These are phyloP conservation scores for Erysiphe pulchra DNA, from an alignment of 2,329 filamentous ascomycete species.

Conservation along the genomic window DNA sequence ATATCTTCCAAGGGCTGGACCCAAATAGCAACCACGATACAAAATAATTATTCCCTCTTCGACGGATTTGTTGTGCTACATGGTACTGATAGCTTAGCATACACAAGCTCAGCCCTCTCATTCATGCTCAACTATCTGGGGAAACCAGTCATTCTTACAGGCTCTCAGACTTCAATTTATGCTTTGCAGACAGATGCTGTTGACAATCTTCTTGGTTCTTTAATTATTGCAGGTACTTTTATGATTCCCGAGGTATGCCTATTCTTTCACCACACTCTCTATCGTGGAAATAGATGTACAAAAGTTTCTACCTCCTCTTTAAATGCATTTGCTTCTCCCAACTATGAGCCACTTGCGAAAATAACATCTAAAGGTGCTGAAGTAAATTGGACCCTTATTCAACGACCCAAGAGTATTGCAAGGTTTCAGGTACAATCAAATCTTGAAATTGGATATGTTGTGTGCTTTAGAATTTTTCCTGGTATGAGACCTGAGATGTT, in stretches of 20 bases:
- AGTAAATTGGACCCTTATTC: conserved; percentile 36
- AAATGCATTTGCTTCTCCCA: conserved; percentile 41
- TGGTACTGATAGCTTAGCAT: conserved; percentile 43
- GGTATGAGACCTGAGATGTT: conserved; percentile 48
- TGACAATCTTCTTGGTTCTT: conserved; percentile 42
- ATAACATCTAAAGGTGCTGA: conserved; percentile 33
- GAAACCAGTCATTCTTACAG: conserved; percentile 41
- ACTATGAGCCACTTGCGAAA: conserved; percentile 35
- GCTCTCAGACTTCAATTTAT: conserved; percentile 39
- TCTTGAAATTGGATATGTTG: conserved; percentile 38
- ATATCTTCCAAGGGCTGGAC: conserved; percentile 49
- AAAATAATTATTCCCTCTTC: conserved; percentile 40
- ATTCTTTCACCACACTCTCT: conserved; percentile 48
- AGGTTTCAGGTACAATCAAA: conserved; percentile 35
- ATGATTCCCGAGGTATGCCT: conserved; percentile 51
- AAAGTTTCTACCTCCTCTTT: conserved; percentile 46
- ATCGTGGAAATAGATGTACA: conserved; percentile 40
- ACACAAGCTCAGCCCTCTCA: conserved; percentile 43
- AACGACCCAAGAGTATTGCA: conserved; percentile 28
- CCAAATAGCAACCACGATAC: conserved; percentile 31
- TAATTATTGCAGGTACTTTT: conserved; percentile 48
- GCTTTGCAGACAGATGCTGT: conserved; percentile 46
- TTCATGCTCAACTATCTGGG: conserved; percentile 51
- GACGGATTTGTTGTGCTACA: conserved; percentile 50
- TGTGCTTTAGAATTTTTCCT: conserved; percentile 44